phyloP scores from a whole-genome alignment of 768 basidiomycete genomes.

The Calvatia gigantea region DNA sequence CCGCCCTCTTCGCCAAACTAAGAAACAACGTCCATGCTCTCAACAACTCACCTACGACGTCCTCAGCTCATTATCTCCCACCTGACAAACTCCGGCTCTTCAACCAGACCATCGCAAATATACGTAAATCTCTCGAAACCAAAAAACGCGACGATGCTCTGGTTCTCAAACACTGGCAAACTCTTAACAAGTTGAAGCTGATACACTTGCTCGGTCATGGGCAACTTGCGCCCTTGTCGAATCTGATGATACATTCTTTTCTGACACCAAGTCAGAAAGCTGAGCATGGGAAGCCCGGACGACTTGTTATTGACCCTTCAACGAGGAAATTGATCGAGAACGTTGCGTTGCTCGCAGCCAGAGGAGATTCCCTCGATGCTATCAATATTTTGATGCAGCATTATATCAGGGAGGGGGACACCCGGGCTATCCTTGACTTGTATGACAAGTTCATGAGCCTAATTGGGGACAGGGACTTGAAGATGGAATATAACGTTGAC shows the following conservation, averaged over 20 bases:
- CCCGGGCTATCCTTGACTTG: constrained; percentile 40
- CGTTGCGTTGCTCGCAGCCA: constrained; percentile 49
- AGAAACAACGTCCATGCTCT: neutral
- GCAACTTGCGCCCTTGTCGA: constrained; percentile 37
- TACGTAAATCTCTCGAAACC: constrained; percentile 33
- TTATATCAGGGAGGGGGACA: constrained; percentile 38
- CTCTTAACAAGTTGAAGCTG: constrained; percentile 39
- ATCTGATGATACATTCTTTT: constrained; percentile 15
- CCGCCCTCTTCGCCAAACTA: constrained; percentile 8
- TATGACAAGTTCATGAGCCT: constrained; percentile 35
- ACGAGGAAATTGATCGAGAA: constrained; percentile 28
- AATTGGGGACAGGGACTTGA: constrained; percentile 18
- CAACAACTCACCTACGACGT: neutral
- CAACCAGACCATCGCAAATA: constrained; percentile 31
- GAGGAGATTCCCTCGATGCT: constrained; percentile 39
- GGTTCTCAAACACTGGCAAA: constrained; percentile 36
- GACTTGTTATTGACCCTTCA: neutral
- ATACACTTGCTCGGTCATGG: constrained; percentile 41
- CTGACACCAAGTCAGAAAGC: neutral
- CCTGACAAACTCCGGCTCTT: constrained; percentile 18
- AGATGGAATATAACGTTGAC: neutral
- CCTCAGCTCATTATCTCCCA: constrained; percentile 9
- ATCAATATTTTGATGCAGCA: constrained; percentile 47
- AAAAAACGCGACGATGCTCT: constrained; percentile 25
- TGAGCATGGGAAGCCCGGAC: no score